Evolutionary conservation across 345 rosid species (phyloP).

Genomic region (Salix brachista): DNA sequence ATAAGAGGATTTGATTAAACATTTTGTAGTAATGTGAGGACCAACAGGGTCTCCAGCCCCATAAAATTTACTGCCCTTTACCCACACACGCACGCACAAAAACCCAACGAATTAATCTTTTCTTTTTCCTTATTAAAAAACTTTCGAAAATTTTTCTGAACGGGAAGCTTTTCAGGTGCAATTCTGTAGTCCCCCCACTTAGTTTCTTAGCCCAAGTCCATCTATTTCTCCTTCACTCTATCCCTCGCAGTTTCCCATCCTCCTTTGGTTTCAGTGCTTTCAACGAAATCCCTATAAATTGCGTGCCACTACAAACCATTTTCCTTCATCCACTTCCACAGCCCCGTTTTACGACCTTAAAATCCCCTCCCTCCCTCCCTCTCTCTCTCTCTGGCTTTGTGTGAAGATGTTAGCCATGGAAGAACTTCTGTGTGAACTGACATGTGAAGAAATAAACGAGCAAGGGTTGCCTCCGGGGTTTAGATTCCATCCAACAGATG

Average conservation of each 20-base stretch:
- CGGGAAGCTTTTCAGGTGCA: not conserved
- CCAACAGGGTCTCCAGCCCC: no score
- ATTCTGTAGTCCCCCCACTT: not conserved
- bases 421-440: conserved; percentile 60
- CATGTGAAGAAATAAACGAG: conserved; percentile 56
- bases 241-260: not conserved
- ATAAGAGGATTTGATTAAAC: no score
- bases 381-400: not conserved
- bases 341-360: no score
- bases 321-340: not conserved
- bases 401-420: conserved; percentile 46
- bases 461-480: conserved; percentile 93
- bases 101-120: no score
- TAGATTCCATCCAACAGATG: conserved; percentile 94
- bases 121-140: no score
- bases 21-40: no score
- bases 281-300: not conserved
- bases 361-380: not conserved
- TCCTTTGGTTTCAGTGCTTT: not conserved
- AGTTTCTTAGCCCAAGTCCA: no score
- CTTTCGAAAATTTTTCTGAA: not conserved
- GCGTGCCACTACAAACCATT: no score
- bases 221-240: not conserved
- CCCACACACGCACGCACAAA: no score
- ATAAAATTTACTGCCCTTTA: no score